Evolutionary conservation across 495 filamentous ascomycete genomes (phyloP), one percentile per base, ranked within the genome.

Genomic region (Alectoria sarmentosa): DNA sequence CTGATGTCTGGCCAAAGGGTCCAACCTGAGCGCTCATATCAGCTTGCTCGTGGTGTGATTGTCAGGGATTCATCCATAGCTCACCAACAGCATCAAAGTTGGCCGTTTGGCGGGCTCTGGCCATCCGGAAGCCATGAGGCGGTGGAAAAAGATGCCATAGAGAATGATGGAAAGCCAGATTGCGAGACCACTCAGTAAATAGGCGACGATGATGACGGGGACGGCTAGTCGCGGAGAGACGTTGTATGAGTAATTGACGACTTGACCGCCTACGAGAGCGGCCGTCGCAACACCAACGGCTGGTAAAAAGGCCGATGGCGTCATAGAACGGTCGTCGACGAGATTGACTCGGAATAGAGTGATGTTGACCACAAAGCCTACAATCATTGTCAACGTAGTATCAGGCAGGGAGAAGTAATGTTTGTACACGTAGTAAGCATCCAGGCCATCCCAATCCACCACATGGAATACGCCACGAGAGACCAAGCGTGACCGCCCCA

Each of bases 401-500:
- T 0, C 26, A 5, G 10, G 23, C 34, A 4, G 11, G 10, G 34
- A 23, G 36, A 1, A 13, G 3, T n/a, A 3, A 23, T 23, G 30
- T 4, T 26, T 34, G 14, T 58, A 58, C 56, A 58, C 11, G 28
- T 58, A 21, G 8, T 26, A n/a, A 58, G 11, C 56, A 58, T 58
- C 34, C 34, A 58, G 2, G 21, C 4, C 28, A 58, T 39, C 32
- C 56, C 56, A 26, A 58, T 23, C 56, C 56, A 58, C 56, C 56
- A 58, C 56, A 58, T 39, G 23, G 39, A 34, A 38, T 58, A 58
- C 19, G 56, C 56, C 23, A 58, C 56, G 0, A 58, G 19, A 13
- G 56, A 58, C 56, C 56, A 58, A 37, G 56, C 56, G 34, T 58
- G 56, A n/a, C 56, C 56, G 30, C 56, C 56, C 56, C 32, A 58